These are phyloP conservation scores for Fraxinus quadrangulata DNA, from an alignment of 257 asterid genomes.

Conservation along the genomic window DNA sequence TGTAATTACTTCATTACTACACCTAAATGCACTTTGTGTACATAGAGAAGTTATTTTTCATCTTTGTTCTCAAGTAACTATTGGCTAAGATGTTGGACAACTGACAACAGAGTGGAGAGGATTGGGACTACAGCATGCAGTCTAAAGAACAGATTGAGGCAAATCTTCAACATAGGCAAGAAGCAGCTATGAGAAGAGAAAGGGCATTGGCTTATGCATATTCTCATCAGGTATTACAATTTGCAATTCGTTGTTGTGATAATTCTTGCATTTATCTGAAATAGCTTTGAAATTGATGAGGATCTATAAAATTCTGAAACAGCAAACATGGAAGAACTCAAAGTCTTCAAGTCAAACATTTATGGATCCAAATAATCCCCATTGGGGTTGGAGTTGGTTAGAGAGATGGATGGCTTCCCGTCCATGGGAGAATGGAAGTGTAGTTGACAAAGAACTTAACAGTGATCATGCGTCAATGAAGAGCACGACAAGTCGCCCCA, in stretches of 20 bases:
- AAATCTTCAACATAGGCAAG: slow-evolving; percentile 30
- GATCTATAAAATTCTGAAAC: slow-evolving; percentile 17
- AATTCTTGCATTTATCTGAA: background rate
- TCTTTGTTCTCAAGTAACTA: background rate
- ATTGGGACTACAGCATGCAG: slow-evolving; percentile 43
- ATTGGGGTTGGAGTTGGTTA: slow-evolving; percentile 93
- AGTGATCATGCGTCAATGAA: slow-evolving; percentile 37
- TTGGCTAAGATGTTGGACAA: slow-evolving; percentile 10
- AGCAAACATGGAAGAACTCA: slow-evolving; percentile 63
- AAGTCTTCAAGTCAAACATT: slow-evolving; percentile 57
- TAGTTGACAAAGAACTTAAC: slow-evolving; percentile 48
- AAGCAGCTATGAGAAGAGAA: slow-evolving; percentile 78
- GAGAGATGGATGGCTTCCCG: slow-evolving; percentile 87
- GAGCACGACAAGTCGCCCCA: slow-evolving; percentile 35
- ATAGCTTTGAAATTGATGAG: background rate
- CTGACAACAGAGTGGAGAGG: slow-evolving; percentile 34
- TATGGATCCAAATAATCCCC: slow-evolving; percentile 69
- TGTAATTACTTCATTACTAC: background rate
- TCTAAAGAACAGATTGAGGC: slow-evolving; percentile 53
- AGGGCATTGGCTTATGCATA: slow-evolving; percentile 79
- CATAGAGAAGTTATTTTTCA: background rate
- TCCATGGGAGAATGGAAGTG: slow-evolving; percentile 59
- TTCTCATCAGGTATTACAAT: slow-evolving; percentile 61
- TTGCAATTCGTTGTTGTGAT: background rate
- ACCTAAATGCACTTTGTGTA: too few relatives aligned